A percentile compares a stretch with the other conserved stretches of the same genome.
Conservation (phyloP, 2,329 filamentous ascomycete genomes). For the Clarireedia sp. region DNA sequence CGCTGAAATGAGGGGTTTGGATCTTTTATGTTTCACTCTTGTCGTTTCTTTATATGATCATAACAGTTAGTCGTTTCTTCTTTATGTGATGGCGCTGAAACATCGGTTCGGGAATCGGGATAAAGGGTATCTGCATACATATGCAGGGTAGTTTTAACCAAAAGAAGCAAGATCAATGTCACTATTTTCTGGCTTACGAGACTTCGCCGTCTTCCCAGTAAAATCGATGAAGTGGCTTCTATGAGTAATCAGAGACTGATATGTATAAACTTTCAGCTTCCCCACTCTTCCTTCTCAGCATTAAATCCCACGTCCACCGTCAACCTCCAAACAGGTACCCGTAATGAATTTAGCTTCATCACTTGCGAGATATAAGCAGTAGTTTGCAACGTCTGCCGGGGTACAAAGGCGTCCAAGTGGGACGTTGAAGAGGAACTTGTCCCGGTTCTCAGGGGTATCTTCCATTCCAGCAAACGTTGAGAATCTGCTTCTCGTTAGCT, state of each 20-base stretch:
- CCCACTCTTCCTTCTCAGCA: background rate
- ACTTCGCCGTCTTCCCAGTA: background rate
- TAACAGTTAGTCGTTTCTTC: too few species aligned
- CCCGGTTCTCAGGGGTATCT: constrained; percentile 53
- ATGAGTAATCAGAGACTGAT: background rate
- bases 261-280: background rate
- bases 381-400: constrained; percentile 62
- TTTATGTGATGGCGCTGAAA: too few species aligned
- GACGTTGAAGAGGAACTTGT: constrained; percentile 45
- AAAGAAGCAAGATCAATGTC: too few species aligned
- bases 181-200: too few species aligned
- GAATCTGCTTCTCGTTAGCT: constrained; percentile 16
- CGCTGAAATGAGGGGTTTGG: too few species aligned
- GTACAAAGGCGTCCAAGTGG: constrained; percentile 48
- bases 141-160: too few species aligned
- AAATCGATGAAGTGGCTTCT: background rate
- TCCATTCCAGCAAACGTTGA: constrained; percentile 49
- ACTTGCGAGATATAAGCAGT: constrained; percentile 60
- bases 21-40: too few species aligned
- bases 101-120: too few species aligned
- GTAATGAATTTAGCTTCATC: constrained; percentile 67
- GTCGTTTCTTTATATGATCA: too few species aligned
- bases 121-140: too few species aligned
- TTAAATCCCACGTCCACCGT: constrained; percentile 41
- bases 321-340: constrained; percentile 60